phyloP scores from a whole-genome alignment of 2,329 filamentous ascomycete species.

The Bipolaris cookei region DNA sequence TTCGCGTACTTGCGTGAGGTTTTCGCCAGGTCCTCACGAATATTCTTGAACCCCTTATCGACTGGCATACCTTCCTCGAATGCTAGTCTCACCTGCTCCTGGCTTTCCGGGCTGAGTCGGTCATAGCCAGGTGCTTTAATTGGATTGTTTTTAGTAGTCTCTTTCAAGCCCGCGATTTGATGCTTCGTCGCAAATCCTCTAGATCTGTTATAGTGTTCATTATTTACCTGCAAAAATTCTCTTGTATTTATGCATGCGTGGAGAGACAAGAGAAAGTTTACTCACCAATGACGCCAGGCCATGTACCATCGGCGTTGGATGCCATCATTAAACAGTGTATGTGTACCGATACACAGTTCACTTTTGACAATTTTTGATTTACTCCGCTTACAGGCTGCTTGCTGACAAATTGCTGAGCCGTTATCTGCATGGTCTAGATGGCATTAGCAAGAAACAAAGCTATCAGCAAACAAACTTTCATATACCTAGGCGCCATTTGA shows the following conservation, averaged over 20 bases:
- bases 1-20: constrained; percentile 1
- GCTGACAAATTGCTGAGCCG: constrained; percentile 61
- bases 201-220: not conserved
- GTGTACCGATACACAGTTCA: constrained; percentile 73
- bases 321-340: constrained; percentile 63
- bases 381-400: constrained; percentile 72
- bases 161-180: constrained; percentile 69
- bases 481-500: constrained; percentile 26
- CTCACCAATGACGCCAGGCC: constrained; percentile 83
- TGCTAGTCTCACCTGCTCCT: constrained; percentile 74
- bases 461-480: not conserved
- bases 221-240: no score
- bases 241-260: no score
- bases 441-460: not conserved
- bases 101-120: constrained; percentile 69
- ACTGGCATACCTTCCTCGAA: constrained; percentile 77
- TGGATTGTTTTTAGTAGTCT: constrained; percentile 62
- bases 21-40: constrained; percentile 62
- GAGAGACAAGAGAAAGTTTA: not conserved
- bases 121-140: constrained; percentile 78
- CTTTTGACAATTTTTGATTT: constrained; percentile 70
- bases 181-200: constrained; percentile 89
- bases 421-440: constrained; percentile 18
- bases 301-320: constrained; percentile 64
- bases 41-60: constrained; percentile 77